These are phyloP conservation scores for Aristolochia fimbriata DNA, from an alignment of 164 flowering plant species.

Conservation along the genomic window DNA sequence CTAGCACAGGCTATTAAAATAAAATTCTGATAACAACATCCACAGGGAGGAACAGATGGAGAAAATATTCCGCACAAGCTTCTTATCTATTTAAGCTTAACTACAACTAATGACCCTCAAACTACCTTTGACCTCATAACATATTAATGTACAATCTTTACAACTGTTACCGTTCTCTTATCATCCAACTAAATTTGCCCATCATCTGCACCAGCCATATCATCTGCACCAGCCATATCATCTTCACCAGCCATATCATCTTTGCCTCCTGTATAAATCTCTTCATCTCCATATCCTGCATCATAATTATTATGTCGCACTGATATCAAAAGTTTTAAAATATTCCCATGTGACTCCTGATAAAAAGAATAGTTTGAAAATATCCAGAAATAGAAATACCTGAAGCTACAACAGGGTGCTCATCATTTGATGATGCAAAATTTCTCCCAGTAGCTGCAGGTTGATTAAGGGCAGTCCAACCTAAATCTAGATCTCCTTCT, in stretches of 20 bases:
- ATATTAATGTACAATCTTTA: too few species aligned
- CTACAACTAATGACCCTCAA: too few species aligned
- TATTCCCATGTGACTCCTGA: too few species aligned
- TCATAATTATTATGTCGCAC: neutral
- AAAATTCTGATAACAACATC: too few species aligned
- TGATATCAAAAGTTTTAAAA: neutral
- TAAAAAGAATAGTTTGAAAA: neutral
- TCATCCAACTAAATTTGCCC: neutral
- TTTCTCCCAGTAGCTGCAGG: conserved; percentile 24
- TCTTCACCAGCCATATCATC: conserved; percentile 41
- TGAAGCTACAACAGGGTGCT: neutral
- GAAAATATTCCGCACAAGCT: too few species aligned
- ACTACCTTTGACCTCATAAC: too few species aligned
- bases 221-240: conserved; percentile 54
- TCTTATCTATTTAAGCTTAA: too few species aligned
- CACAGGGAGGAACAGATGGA: too few species aligned
- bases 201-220: conserved; percentile 31
- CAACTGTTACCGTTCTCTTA: too few species aligned
- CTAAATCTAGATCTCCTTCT: conserved; percentile 29
- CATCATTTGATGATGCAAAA: conserved; percentile 1
- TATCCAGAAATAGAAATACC: neutral
- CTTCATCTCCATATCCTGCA: conserved; percentile 3
- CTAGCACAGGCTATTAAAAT: too few species aligned
- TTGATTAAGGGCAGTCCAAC: conserved; percentile 50
- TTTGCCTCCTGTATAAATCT: conserved; percentile 61